Base-by-base conservation (phyloP, 371 early-diverging fungal species). In the Apophysomyces sp. region DNA sequence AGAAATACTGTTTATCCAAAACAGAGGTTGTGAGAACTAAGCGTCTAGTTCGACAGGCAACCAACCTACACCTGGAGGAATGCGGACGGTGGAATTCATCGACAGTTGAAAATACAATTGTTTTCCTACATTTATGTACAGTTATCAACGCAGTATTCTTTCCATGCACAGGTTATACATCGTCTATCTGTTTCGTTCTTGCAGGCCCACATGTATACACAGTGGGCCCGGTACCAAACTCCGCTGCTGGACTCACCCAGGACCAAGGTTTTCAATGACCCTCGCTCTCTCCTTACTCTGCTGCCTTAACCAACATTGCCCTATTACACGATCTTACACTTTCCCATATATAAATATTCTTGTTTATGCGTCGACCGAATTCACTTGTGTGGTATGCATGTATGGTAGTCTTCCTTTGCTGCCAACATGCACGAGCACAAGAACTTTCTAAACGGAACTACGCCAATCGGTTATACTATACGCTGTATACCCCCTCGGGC, bases 391-490 rank as follows among this genome's bases (percentile, higher is more conserved):
- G 49, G 21, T 44, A 21, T 44, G 21, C 24, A 9, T 44, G 49
- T n/a, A 21, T 21, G 21, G 49, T 21, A 44, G 49, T 44, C 49
- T 11, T 44, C 21, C 21, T 44, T 18, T 44, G 49, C 49, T 44
- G 49, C 21, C 49, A 44, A 21, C 49, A 21, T 44, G 49, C 49
- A 31, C 55, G 28, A n/a, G 11, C 57, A 27, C 40, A 34, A 57
- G 39, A 57, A 12, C 37, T 40, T 37, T 37, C 28, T 27, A 51
- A 40, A 27, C 69, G 69, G 30, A 65, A 82, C 60, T 60, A 70
- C 49, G 61, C 11, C 29, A 61, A 73, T 28, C 72, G 82, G 44
- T 69, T 71, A 29, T 86, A 86, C 62, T 86, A 84, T 31, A 79
- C 83, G 2, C 36, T 86, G 16, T 71, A 83, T 58, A 53, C 77